Evolutionary conservation across 2,329 filamentous ascomycete species (phyloP).

Genomic region (Berkeleyomyces basicola): DNA sequence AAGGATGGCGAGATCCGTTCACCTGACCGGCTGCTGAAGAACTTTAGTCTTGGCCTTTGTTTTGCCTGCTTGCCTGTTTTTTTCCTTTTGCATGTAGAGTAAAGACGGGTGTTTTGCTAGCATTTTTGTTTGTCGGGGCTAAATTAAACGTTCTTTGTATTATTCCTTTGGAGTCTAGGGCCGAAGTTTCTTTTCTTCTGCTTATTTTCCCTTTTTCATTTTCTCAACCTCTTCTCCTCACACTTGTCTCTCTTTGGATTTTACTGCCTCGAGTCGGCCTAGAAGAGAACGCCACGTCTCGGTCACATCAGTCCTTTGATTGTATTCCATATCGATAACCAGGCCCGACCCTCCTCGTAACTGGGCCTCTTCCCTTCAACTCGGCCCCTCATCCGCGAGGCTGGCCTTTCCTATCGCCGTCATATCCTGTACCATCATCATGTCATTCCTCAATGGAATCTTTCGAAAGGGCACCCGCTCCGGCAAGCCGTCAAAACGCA

Average conservation of each 20-base stretch:
- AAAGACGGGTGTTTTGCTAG: background rate
- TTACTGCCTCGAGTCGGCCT: background rate
- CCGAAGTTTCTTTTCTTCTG: background rate
- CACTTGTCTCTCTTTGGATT: background rate
- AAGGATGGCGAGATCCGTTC: background rate
- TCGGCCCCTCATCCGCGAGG: background rate
- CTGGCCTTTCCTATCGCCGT: background rate
- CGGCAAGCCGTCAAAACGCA: slow-evolving; percentile 4
- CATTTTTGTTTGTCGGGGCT: background rate
- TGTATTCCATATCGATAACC: background rate
- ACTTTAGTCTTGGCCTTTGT: background rate
- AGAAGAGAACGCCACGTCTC: background rate
- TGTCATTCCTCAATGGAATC: slow-evolving; percentile 12
- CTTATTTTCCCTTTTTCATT: background rate
- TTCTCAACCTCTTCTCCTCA: background rate
- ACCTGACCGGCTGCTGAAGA: background rate
- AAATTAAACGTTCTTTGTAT: background rate
- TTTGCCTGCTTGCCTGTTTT: background rate
- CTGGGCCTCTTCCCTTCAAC: background rate
- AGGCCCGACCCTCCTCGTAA: background rate
- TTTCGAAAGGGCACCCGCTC: slow-evolving; percentile 10
- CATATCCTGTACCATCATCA: background rate
- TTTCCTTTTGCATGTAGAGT: background rate
- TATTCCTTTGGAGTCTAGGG: slow-evolving; percentile 2
- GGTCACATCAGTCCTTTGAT: background rate